phyloP scores from a whole-genome alignment of 805 yeast genomes.

The Yamadazyma kitorensis region DNA sequence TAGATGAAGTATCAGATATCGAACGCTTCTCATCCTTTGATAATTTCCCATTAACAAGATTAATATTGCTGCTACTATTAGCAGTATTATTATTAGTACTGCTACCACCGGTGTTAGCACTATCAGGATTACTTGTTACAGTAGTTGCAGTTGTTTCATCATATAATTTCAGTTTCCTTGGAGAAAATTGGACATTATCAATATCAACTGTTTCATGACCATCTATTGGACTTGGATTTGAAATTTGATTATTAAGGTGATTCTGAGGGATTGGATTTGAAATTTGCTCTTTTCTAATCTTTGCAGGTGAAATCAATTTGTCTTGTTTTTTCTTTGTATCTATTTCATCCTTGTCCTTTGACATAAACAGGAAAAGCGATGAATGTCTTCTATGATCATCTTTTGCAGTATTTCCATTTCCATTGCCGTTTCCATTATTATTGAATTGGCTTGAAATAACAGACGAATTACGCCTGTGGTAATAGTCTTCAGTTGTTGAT shows the following conservation, averaged over 20 bases:
- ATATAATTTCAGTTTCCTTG: slow-evolving; percentile 32
- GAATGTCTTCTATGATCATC: slow-evolving; percentile 56
- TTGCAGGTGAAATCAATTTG: slow-evolving; percentile 23
- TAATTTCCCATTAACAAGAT: slow-evolving; percentile 5
- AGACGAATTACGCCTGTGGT: slow-evolving; percentile 30
- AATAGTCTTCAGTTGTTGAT: slow-evolving; percentile 15
- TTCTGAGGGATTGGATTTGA: slow-evolving; percentile 1
- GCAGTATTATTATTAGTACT: slow-evolving; percentile 2
- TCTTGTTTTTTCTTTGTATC: slow-evolving; percentile 11
- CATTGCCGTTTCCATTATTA: slow-evolving; percentile 10
- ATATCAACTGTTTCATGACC: slow-evolving; percentile 22
- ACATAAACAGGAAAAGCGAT: slow-evolving; percentile 53
- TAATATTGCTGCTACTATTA: no score
- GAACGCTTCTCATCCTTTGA: slow-evolving; percentile 24
- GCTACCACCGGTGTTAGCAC: not conserved
- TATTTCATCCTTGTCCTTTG: slow-evolving; percentile 24
- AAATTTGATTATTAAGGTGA: not conserved
- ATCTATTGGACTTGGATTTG: not conserved
- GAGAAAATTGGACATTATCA: slow-evolving; percentile 33
- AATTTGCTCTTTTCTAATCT: slow-evolving; percentile 17
- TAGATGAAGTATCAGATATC: slow-evolving; percentile 27
- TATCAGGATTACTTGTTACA: not conserved
- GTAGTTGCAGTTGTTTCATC: not conserved
- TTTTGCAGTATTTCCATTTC: not conserved
- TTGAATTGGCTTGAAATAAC: slow-evolving; percentile 14